Evolutionary conservation across 306 rosid species (phyloP), one percentile per base, ranked within the genome.

Genomic region (Castanospermum australe): DNA sequence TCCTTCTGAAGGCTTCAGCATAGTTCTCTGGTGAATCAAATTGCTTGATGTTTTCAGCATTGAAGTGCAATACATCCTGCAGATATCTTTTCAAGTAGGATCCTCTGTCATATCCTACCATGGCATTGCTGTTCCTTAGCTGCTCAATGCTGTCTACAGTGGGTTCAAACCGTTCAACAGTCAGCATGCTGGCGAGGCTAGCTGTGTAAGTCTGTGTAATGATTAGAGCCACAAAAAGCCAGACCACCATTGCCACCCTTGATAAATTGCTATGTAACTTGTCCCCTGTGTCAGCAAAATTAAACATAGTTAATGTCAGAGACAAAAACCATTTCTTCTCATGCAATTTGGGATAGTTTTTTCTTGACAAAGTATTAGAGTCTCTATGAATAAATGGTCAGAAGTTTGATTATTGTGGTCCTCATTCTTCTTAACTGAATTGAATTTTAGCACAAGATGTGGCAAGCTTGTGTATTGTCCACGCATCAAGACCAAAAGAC

Each of bases 151-250:
- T 64, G 13, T 81, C 9, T 33, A 79, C 6, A 0, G 86, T 73
- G 1, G 94, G 89, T 86, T 84, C 89, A 17, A 90, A 81, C 60
- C n/a, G 68, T 63, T 90, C 85, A 21, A 75, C 72, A 4, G 89
- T 90, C 33, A 90, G 71, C 77, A 88, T 82, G 82, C 90, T 86
- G 10, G 90, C 42, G 2, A 90, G 87, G 67, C 62, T 90, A 5
- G 91, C 94, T 8, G 89, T 86, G 70, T 87, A 87, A 2, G 80
- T 86, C 54, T 86, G 92, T 25, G 85, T 88, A 13, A 88, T 82
- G 78, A 88, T 71, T 7, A 90, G 84, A 0, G 87, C 92, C 70
- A 88, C 84, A 71, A 88, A 90, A 24, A 86, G 18, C 94, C 94
- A 90, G 1, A 82, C 82, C 70, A 90, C 79, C 85, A 80, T 80